Evolutionary conservation across 129 eudicot genomes (phyloP).

Genomic region (Flaveria sonorensis): DNA sequence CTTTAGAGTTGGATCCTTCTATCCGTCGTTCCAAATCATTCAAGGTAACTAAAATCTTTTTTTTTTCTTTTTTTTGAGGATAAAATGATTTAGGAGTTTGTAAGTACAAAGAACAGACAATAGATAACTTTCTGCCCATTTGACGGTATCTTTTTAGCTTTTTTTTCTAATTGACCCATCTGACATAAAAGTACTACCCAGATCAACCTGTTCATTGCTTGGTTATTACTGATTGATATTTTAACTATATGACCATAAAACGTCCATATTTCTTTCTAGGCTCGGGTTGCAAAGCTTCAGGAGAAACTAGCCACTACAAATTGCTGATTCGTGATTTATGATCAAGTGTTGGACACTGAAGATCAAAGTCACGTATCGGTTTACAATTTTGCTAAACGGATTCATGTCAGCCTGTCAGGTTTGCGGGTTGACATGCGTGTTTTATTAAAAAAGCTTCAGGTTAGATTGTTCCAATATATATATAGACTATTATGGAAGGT

Average conservation of each 20-base stretch:
- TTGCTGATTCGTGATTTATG: slow-evolving; percentile 21
- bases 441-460: too few species aligned
- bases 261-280: slow-evolving; percentile 38
- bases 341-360: not conserved
- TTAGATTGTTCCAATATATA: too few species aligned
- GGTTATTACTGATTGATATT: not conserved
- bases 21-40: slow-evolving; percentile 77
- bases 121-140: not conserved
- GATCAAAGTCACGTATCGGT: not conserved
- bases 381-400: not conserved
- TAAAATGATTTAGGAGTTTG: not conserved
- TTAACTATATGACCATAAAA: not conserved
- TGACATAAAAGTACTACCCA: not conserved
- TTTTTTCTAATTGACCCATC: not conserved
- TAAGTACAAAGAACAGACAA: not conserved
- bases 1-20: slow-evolving; percentile 74
- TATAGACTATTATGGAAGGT: too few species aligned
- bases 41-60: slow-evolving; percentile 47
- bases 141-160: not conserved
- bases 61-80: not conserved
- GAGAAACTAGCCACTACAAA: slow-evolving; percentile 51
- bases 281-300: slow-evolving; percentile 59
- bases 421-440: too few species aligned
- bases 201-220: not conserved
- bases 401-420: too few species aligned